phyloP scores from a whole-genome alignment of 2,329 filamentous ascomycete genomes.

The Akanthomyces dipterigenus region DNA sequence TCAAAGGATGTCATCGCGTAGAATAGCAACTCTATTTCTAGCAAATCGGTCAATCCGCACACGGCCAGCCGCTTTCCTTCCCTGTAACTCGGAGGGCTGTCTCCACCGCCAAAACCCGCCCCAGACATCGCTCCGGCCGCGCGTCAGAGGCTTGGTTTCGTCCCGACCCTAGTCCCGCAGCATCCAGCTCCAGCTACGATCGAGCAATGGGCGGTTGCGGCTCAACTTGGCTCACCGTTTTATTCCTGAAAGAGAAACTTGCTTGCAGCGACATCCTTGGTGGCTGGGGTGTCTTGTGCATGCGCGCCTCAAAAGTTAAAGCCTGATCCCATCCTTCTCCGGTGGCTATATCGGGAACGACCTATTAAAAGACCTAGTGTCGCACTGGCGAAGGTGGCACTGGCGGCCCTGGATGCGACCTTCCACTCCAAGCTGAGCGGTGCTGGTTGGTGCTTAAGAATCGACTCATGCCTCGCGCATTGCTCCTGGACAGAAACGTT shows the following conservation, averaged over 20 bases:
- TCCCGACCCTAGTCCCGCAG: slow-evolving; percentile 1
- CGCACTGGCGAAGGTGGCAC: neutral
- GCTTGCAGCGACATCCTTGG: neutral
- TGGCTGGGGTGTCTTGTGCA: neutral
- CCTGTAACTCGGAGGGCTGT: neutral
- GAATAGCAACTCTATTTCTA: neutral
- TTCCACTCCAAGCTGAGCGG: neutral
- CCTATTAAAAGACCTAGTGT: neutral
- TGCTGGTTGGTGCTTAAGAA: neutral
- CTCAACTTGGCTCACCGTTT: neutral
- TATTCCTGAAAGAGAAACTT: neutral
- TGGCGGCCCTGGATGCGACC: neutral
- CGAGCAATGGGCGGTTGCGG: neutral
- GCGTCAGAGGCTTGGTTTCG: slow-evolving; percentile 9
- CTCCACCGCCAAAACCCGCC: neutral
- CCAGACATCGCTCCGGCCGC: neutral
- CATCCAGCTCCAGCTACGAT: neutral
- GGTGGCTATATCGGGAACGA: neutral
- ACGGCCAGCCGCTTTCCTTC: neutral
- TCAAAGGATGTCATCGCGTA: neutral
- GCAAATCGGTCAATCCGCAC: neutral
- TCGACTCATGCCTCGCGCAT: neutral
- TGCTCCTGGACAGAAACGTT: neutral
- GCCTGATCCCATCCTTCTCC: neutral
- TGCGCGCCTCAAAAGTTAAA: neutral